Conservation (phyloP, 257 asterid species). For the Przewalskia tangutica region DNA sequence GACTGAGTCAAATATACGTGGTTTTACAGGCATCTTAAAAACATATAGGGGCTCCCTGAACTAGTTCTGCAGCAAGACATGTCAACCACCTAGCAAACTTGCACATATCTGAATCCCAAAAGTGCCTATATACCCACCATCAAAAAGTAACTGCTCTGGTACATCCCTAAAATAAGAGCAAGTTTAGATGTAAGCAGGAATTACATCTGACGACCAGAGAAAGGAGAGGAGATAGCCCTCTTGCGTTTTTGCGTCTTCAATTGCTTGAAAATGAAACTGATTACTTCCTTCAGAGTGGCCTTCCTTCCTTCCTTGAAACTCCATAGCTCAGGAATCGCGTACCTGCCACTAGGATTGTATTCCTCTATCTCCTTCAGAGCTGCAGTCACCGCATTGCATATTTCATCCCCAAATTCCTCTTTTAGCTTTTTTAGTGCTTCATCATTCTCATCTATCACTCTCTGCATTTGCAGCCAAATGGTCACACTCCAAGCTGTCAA, state of each 20-base stretch:
- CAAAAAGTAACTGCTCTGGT: not conserved
- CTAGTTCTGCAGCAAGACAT: not conserved
- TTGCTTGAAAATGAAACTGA: conserved; percentile 24
- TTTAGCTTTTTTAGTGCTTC: conserved; percentile 13
- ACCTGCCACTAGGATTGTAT: conserved; percentile 38
- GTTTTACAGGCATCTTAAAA: not conserved
- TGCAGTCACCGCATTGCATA: conserved; percentile 13
- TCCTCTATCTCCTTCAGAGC: conserved; percentile 32
- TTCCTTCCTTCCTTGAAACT: conserved; percentile 30
- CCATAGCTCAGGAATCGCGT: conserved; percentile 34
- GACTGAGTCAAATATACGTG: not conserved
- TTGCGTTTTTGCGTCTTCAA: conserved; percentile 21
- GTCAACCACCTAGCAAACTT: not conserved
- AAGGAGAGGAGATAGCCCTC: not conserved
- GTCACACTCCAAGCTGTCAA: not conserved
- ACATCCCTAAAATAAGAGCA: not conserved
- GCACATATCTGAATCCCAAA: not conserved
- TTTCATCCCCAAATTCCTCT: conserved; percentile 27
- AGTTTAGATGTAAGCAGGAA: not conserved
- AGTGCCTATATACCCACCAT: not conserved
- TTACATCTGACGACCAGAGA: not conserved
- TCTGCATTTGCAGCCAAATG: conserved; percentile 8
- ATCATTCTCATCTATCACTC: conserved; percentile 21
- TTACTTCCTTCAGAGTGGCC: conserved; percentile 39
- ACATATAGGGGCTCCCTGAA: not conserved